phyloP scores from a whole-genome alignment of 148 eudicot genomes.

The Mesembryanthemum crystallinum region DNA sequence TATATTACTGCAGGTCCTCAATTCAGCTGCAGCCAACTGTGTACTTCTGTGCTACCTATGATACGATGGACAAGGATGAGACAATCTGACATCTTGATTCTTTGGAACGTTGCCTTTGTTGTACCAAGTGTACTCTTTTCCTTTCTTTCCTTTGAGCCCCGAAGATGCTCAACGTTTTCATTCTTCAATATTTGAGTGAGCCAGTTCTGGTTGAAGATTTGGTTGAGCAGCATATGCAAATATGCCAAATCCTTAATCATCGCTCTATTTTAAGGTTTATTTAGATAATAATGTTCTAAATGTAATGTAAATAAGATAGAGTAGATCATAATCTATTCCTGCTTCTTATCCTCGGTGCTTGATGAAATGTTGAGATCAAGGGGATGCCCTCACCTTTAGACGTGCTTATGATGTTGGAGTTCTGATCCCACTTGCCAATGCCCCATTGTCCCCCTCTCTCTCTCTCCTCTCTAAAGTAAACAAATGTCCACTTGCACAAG shows the following conservation, averaged over 20 bases:
- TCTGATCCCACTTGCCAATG: no score
- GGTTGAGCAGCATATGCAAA: background rate
- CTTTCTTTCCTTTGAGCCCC: background rate
- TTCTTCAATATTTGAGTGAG: background rate
- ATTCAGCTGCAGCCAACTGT: background rate
- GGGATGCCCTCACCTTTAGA: no score
- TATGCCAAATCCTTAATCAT: background rate
- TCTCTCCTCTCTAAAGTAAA: no score
- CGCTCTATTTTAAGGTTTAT: background rate
- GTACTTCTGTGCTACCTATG: background rate
- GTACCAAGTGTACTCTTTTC: background rate
- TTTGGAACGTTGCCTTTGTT: background rate
- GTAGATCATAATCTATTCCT: no score
- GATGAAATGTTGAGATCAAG: no score
- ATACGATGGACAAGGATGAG: constrained; percentile 4
- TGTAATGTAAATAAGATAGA: background rate
- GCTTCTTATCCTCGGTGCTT: no score
- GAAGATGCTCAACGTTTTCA: background rate
- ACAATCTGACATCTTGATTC: background rate
- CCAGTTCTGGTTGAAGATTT: constrained; percentile 2
- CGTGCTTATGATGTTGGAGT: no score
- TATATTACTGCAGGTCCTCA: constrained; percentile 3
- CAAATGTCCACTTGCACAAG: no score
- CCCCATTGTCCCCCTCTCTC: no score
- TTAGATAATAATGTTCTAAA: background rate